Evolutionary conservation across 2,329 filamentous ascomycete genomes (phyloP).

Genomic region (Botrytis hyacinthi): DNA sequence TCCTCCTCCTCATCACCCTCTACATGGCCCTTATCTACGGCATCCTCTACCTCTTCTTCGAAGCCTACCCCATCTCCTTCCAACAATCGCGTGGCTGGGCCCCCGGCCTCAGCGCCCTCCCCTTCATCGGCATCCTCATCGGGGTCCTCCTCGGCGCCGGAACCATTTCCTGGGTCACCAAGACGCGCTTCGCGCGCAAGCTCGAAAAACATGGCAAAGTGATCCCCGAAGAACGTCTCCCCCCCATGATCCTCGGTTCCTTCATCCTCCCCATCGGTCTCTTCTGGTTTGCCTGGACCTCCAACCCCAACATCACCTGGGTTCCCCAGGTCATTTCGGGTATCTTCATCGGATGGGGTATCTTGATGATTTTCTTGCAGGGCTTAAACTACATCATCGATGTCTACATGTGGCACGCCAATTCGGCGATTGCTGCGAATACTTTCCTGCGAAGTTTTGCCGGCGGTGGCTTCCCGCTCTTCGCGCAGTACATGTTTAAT

Average conservation of each 20-base stretch:
- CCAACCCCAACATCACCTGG: conserved; percentile 55
- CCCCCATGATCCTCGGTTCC: conserved; percentile 59
- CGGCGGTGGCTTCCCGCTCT: conserved; percentile 58
- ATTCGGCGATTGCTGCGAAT: conserved; percentile 60
- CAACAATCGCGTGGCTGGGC: conserved; percentile 44
- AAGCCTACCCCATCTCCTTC: conserved; percentile 48
- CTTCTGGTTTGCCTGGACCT: conserved; percentile 76
- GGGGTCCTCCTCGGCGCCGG: conserved; percentile 75
- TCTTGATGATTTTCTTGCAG: conserved; percentile 40
- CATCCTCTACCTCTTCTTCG: conserved; percentile 44
- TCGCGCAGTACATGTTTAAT: conserved; percentile 54
- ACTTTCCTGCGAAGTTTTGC: conserved; percentile 55
- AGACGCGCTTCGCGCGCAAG: conserved; percentile 67
- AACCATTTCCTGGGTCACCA: conserved; percentile 57
- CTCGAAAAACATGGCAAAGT: conserved; percentile 64
- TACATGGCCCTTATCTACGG: conserved; percentile 34
- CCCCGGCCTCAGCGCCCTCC: conserved; percentile 41
- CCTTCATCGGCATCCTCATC: conserved; percentile 16
- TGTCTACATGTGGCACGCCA: conserved; percentile 53
- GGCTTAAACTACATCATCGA: conserved; percentile 52
- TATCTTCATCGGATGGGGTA: conserved; percentile 67
- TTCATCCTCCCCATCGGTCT: conserved; percentile 63
- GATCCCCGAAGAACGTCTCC: conserved; percentile 65
- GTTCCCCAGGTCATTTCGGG: conserved; percentile 61
- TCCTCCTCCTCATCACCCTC: conserved; percentile 33